Conservation (phyloP, 371 early-diverging fungal genomes). For the Entomophthora muscae region DNA sequence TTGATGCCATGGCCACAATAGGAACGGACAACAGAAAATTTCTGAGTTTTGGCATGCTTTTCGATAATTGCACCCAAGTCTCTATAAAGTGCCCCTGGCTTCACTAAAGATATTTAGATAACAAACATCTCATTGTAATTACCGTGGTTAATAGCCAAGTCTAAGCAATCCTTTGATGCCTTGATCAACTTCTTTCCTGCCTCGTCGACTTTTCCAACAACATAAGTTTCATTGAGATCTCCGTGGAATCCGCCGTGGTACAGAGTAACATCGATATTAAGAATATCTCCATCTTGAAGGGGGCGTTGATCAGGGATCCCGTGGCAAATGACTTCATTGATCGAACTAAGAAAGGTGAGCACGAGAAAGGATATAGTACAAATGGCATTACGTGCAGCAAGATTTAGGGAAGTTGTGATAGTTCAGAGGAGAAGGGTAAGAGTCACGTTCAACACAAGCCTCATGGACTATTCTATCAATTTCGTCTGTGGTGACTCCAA, state of each 20-base stretch:
- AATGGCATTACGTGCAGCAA: slow-evolving; percentile 78
- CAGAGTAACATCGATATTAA: slow-evolving; percentile 82
- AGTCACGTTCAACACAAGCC: slow-evolving; percentile 62
- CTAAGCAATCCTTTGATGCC: slow-evolving; percentile 58
- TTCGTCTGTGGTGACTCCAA: slow-evolving; percentile 83
- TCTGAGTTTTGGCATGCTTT: slow-evolving; percentile 56
- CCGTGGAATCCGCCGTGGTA: slow-evolving; percentile 81
- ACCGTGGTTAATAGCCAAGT: slow-evolving; percentile 71
- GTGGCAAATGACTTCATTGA: slow-evolving; percentile 65
- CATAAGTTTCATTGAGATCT: slow-evolving; percentile 75
- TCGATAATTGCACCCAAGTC: slow-evolving; percentile 83
- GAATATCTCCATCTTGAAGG: slow-evolving; percentile 76
- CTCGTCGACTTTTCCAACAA: slow-evolving; percentile 70
- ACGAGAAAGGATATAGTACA: no score
- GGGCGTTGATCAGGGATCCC: slow-evolving; percentile 82
- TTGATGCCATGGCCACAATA: slow-evolving; percentile 91
- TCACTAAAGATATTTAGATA: slow-evolving; percentile 24
- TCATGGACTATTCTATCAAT: slow-evolving; percentile 68
- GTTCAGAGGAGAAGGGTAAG: slow-evolving; percentile 90
- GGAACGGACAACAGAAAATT: slow-evolving; percentile 79
- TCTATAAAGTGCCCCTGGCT: slow-evolving; percentile 80
- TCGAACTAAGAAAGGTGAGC: slow-evolving; percentile 23
- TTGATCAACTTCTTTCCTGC: slow-evolving; percentile 51
- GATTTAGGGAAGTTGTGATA: slow-evolving; percentile 85
- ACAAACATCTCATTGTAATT: slow-evolving; percentile 15